phyloP scores from a whole-genome alignment of 441 rosid species.

The Melastoma candidum region DNA sequence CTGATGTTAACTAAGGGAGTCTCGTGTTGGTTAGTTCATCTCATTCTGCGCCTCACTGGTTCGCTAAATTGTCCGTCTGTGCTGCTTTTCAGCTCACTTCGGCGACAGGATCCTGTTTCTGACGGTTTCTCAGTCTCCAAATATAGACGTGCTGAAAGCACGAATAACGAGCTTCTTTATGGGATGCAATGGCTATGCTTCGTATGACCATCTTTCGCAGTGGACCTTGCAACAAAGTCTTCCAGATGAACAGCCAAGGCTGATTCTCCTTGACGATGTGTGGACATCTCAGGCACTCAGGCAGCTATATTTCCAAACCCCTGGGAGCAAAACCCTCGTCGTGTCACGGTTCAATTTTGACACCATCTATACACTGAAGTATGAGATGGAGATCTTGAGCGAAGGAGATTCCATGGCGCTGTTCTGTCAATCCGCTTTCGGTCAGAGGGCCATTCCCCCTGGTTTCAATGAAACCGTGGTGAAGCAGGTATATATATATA shows the following conservation, averaged over 20 bases:
- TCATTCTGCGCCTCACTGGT: too few species aligned
- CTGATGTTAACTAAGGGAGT: too few species aligned
- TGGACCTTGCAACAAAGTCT: constrained; percentile 28
- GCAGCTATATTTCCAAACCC: constrained; percentile 26
- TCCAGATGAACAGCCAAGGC: constrained; percentile 12
- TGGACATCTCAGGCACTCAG: constrained; percentile 55
- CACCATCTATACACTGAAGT: constrained; percentile 19
- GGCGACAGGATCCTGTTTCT: constrained; percentile 43
- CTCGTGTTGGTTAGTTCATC: too few species aligned
- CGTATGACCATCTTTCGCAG: constrained; percentile 15
- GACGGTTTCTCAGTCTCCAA: constrained; percentile 79
- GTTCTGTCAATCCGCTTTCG: constrained; percentile 67
- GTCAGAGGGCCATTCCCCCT: constrained; percentile 40
- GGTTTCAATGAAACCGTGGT: constrained; percentile 35
- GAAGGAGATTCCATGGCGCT: constrained; percentile 49
- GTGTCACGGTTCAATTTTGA: constrained; percentile 59
- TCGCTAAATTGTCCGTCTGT: too few species aligned
- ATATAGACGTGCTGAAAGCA: constrained; percentile 35
- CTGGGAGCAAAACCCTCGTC: constrained; percentile 58
- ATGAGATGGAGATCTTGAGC: constrained; percentile 50
- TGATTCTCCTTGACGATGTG: constrained; percentile 77
- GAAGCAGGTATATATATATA: constrained; percentile 49
- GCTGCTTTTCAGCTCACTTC: constrained; percentile 34
- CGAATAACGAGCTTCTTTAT: constrained; percentile 32
- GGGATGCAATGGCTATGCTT: constrained; percentile 23